Conservation (phyloP, 331 rosid genomes). For the Arachis monticola region DNA sequence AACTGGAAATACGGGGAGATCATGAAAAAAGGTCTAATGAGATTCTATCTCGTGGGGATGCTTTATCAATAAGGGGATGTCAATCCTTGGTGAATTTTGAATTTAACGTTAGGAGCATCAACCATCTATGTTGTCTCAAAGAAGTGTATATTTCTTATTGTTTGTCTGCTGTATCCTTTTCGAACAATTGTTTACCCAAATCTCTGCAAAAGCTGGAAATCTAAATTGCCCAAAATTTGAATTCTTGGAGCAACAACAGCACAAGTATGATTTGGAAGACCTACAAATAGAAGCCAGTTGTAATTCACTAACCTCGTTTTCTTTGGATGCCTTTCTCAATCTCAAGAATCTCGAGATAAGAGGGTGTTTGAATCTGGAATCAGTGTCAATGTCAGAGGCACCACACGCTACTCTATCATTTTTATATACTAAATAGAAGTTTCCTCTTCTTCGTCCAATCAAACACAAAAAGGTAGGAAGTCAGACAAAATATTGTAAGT, state of each 20-base stretch:
- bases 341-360: rapidly evolving
- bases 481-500: too few relatives aligned
- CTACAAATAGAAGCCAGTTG: not conserved
- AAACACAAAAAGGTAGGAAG: too few relatives aligned
- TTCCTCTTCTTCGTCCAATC: too few relatives aligned
- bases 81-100: not conserved
- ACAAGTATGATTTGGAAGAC: not conserved
- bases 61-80: not conserved
- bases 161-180: not conserved
- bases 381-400: not conserved
- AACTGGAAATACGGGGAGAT: not conserved
- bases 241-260: not conserved
- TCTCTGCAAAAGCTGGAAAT: not conserved
- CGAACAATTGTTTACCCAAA: not conserved
- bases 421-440: too few relatives aligned
- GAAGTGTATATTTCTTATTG: rapidly evolving
- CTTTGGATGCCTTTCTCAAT: slow-evolving; percentile 18
- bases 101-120: not conserved
- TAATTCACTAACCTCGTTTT: not conserved
- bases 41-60: too few relatives aligned
- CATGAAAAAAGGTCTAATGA: too few relatives aligned
- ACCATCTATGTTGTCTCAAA: not conserved
- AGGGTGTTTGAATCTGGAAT: not conserved
- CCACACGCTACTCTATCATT: not conserved
- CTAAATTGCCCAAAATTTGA: too few relatives aligned